Evolutionary conservation across 305 asterid species (phyloP), one percentile per base, ranked within the genome.

Genomic region (Rubia tinctorum): DNA sequence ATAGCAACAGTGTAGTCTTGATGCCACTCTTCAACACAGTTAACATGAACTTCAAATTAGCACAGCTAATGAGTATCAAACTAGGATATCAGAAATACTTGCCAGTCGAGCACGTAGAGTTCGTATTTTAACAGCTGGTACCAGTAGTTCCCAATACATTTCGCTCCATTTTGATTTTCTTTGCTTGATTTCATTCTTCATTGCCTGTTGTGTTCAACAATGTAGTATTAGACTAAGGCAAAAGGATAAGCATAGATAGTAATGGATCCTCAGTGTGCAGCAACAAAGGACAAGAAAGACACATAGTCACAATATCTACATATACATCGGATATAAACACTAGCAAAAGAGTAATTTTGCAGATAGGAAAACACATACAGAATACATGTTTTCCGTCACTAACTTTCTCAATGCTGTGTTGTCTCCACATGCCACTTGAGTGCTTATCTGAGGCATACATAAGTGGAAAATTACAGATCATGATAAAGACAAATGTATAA

Each of bases 101-200:
- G 84, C 99, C 92, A 95, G 80, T 80, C 99, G 96, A 84, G 99
- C 99, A 81, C 92, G 92, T 66, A 95, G 81, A 64, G 97, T 95
- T 80, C 96, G 96, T 71, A 89, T 87, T 81, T 85, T 92, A 53
- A 83, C 86, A 62, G 90, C 81, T 64, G 99, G 99, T 82, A 84
- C 89, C 67, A 92, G 45, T 78, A 95, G 83, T 77, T 95, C 97
- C 99, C 99, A 95, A 82, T 92, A 81, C 81, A 95, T 86, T 53
- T 66, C 68, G 75, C 85, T 86, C 99, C 99, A 95, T 73, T 80
- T 81, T 34, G 84, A 75, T 83, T 88, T 96, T 83, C 98, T 87
- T 34, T 86, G 91, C 91, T 91, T 95, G 83, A 92, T 92, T 84
- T 95, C 99, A 82, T 90, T 95, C 94, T 95, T 95, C 75, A 95